A percentile compares a stretch with the other conserved stretches of the same genome.
These are phyloP conservation scores for Pleurozium schreberi DNA, from an alignment of 225 moss, liverwort and hornwort genomes.

Conservation along the genomic window DNA sequence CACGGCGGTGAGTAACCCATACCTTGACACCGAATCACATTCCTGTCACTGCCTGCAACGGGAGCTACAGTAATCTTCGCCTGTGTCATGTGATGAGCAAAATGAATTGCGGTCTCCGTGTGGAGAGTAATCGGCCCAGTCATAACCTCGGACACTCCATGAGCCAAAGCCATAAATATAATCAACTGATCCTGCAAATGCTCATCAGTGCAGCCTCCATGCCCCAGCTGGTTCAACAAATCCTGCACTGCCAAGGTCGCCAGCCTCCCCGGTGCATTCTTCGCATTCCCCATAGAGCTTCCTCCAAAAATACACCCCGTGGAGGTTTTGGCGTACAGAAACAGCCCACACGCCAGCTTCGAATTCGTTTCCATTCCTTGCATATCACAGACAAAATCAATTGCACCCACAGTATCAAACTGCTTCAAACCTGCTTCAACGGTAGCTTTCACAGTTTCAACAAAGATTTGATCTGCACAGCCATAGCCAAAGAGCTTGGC, in stretches of 20 bases:
- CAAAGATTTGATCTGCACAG: not conserved
- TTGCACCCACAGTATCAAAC: not conserved
- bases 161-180: not conserved
- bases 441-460: not conserved
- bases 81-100: not conserved
- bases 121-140: not conserved
- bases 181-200: not conserved
- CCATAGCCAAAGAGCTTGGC: not conserved
- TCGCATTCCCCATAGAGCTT: not conserved
- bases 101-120: not conserved
- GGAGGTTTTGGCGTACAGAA: not conserved
- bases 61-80: not conserved
- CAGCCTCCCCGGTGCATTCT: not conserved
- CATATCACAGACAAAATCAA: not conserved
- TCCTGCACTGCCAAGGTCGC: not conserved
- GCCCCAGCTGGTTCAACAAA: not conserved
- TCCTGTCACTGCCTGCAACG: not conserved
- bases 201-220: constrained; percentile 3
- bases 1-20: not conserved
- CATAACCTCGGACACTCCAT: not conserved
- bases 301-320: not conserved
- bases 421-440: not conserved
- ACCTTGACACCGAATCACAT: not conserved
- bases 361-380: not conserved
- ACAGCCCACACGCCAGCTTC: not conserved